Base-by-base conservation (phyloP, 148 eudicot species). In the Tetragonia tetragonoides region DNA sequence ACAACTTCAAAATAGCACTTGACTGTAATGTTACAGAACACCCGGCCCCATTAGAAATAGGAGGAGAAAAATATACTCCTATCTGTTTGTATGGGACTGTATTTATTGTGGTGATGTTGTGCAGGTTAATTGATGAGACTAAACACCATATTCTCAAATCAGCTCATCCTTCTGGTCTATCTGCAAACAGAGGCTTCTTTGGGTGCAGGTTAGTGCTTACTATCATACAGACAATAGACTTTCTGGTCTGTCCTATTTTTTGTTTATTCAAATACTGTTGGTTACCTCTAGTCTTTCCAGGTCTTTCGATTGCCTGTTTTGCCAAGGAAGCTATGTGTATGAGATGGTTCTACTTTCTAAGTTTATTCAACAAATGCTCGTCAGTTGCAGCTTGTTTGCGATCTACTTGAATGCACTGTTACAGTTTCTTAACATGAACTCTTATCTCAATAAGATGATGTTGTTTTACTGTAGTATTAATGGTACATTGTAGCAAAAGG, bases 121-220 rank as follows among this genome's bases (percentile, higher is more conserved):
- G 49, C 88, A 94, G 95, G 89, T 86, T 95, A 84, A 91, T 95
- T 66, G 91, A 95, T 80, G 91, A 83, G 79, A 83, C 84, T 61
- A 93, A 88, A 88, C 97, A 95, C 83, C 89, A 88, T 77, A 84
- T 95, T 70, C 95, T 95, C 72, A 93, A 90, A 82, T 92, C 99
- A 67, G 99, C 97, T 78, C 99, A 95, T 82, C 99, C 99, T 57
- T 95, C 99, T 82, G 99, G 99, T 75, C 87, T 95, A 73, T 95
- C 99, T 77, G 99, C 99, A 63, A 75, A 95, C 84, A 85, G 97
- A 82, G 99, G 99, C 81, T 95, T 95, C 89, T 95, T 95, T 83
- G 97, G 99, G 61, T 95, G 97, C 99, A 93, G 97, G 98, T 90
- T 66, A 38, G 66, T 80, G 66, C 41, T 24, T 71, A 63, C 62